Conservation (phyloP, 2,329 filamentous ascomycete species). For the Trichothecium sympodiale region DNA sequence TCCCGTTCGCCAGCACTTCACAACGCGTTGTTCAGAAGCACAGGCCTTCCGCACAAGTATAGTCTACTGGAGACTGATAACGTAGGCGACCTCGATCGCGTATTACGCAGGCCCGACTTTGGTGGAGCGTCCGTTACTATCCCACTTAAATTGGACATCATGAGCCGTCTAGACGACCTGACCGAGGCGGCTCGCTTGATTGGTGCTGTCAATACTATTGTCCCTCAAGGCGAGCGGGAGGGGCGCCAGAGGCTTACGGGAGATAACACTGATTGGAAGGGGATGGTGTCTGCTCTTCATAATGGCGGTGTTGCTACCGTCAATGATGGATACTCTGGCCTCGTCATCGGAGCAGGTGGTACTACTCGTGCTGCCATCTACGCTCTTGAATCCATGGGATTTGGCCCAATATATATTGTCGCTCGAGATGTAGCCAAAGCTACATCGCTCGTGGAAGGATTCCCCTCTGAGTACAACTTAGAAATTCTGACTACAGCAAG, state of each 20-base stretch:
- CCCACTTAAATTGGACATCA: slow-evolving; percentile 83
- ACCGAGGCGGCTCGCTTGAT: slow-evolving; percentile 71
- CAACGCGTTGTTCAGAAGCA: slow-evolving; percentile 67
- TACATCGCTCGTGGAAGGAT: slow-evolving; percentile 54
- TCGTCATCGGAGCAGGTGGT: slow-evolving; percentile 85
- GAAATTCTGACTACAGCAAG: slow-evolving; percentile 42
- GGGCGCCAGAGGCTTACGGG: slow-evolving; percentile 53
- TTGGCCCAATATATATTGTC: slow-evolving; percentile 75
- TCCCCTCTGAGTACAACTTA: slow-evolving; percentile 64
- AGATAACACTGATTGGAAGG: slow-evolving; percentile 92
- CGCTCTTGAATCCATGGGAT: slow-evolving; percentile 73
- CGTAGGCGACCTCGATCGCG: slow-evolving; percentile 45
- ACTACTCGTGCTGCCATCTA: slow-evolving; percentile 88
- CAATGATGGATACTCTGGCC: slow-evolving; percentile 19
- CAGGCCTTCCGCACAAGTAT: slow-evolving; percentile 81
- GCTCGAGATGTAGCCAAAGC: slow-evolving; percentile 66
- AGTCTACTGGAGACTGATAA: slow-evolving; percentile 61
- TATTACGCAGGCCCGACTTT: slow-evolving; percentile 64
- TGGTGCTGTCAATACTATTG: slow-evolving; percentile 89
- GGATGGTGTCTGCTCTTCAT: slow-evolving; percentile 73
- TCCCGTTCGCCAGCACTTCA: slow-evolving; percentile 84
- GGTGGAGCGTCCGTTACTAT: slow-evolving; percentile 95
- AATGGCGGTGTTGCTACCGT: slow-evolving; percentile 47
- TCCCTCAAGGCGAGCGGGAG: slow-evolving; percentile 39
- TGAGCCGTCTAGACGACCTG: slow-evolving; percentile 68